These are phyloP conservation scores for Cetraspora pellucida DNA, from an alignment of 192 early-diverging fungal genomes.

Conservation along the genomic window DNA sequence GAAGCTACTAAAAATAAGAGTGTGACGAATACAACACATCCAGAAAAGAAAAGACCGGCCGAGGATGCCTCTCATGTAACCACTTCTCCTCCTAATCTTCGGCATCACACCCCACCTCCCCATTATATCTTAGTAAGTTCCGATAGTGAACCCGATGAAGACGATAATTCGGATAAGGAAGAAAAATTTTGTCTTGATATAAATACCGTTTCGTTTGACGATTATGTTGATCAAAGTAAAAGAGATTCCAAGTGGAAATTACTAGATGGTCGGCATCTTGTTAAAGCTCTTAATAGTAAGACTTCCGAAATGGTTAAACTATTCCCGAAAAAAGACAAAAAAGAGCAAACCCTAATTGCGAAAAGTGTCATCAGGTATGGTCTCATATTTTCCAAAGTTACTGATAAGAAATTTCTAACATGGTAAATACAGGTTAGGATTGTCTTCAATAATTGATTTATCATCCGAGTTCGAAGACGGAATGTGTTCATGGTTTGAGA, in stretches of 20 bases:
- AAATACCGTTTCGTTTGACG: slow-evolving; percentile 4
- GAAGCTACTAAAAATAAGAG: slow-evolving; percentile 3
- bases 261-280: not conserved
- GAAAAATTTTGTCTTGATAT: slow-evolving; percentile 8
- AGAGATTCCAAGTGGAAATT: not conserved
- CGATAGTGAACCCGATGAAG: slow-evolving; percentile 12
- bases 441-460: slow-evolving; percentile 33
- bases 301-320: not conserved
- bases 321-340: not conserved
- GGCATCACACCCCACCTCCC: not conserved
- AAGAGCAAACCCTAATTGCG: not conserved
- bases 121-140: slow-evolving; percentile 8
- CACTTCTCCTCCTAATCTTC: slow-evolving; percentile 7
- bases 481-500: slow-evolving; percentile 32
- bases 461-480: slow-evolving; percentile 33
- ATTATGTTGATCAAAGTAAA: slow-evolving; percentile 6
- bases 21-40: slow-evolving; percentile 18
- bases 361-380: slow-evolving; percentile 18
- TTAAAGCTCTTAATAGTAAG: not conserved
- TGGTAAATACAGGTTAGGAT: slow-evolving; percentile 23
- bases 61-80: slow-evolving; percentile 4
- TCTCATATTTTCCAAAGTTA: not conserved
- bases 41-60: slow-evolving; percentile 17
- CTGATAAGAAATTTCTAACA: not conserved
- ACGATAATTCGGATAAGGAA: slow-evolving; percentile 9